phyloP scores from a whole-genome alignment of 495 filamentous ascomycete genomes.

The Penicillium odoratum region DNA sequence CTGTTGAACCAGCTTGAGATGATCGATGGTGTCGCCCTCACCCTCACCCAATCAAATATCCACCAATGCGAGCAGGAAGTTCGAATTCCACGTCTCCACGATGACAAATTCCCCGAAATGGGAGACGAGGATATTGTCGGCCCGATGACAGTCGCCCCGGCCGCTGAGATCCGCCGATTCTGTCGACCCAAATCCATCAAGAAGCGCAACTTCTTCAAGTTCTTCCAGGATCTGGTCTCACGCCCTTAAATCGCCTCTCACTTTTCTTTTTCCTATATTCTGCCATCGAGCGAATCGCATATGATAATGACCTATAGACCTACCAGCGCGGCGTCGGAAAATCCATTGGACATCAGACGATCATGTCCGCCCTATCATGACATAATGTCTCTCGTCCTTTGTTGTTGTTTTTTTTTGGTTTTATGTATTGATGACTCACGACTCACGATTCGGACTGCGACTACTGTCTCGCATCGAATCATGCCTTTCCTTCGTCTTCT shows the following conservation, averaged over 20 bases:
- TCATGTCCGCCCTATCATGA: constrained; percentile 26
- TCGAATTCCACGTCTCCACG: constrained; percentile 62
- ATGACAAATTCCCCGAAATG: constrained; percentile 82
- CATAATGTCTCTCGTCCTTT: constrained; percentile 33
- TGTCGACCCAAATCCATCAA: constrained; percentile 36
- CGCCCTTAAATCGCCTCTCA: constrained; percentile 25
- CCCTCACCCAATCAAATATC: constrained; percentile 47
- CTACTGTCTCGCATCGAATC: constrained; percentile 42
- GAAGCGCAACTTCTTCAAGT: constrained; percentile 48
- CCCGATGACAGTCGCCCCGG: constrained; percentile 67
- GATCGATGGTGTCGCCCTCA: constrained; percentile 34
- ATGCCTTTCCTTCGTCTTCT: constrained; percentile 35
- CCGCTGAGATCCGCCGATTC: constrained; percentile 27
- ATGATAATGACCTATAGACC: constrained; percentile 34
- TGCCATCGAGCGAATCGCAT: constrained; percentile 18
- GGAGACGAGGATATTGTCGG: constrained; percentile 91
- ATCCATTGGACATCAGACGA: background rate
- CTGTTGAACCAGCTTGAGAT: constrained; percentile 49
- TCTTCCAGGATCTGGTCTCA: constrained; percentile 47
- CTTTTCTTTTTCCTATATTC: constrained; percentile 6
- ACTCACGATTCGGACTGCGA: constrained; percentile 32
- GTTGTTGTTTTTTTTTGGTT: background rate
- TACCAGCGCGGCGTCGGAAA: constrained; percentile 13
- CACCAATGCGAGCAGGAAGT: constrained; percentile 49
- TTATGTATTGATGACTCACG: constrained; percentile 30